A percentile compares a stretch with the other conserved stretches of the same genome.
Evolutionary conservation across 2,329 filamentous ascomycete species (phyloP).

Genomic region (Bipolaris bicolor): DNA sequence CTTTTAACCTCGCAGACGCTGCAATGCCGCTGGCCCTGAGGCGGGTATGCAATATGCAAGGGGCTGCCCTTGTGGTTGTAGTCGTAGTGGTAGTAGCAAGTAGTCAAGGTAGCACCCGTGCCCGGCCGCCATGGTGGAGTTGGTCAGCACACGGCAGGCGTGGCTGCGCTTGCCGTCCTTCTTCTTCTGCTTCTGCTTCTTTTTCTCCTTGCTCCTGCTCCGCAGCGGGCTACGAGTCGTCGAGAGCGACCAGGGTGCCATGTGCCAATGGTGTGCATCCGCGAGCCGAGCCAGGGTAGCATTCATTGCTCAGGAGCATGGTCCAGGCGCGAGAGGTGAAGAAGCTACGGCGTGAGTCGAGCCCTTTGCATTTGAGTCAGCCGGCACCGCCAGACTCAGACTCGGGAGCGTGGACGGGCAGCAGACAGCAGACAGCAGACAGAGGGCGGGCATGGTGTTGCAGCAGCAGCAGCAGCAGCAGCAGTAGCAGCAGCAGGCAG

Average conservation of each 20-base stretch:
- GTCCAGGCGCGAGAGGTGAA: conserved; percentile 15
- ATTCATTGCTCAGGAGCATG: conserved; percentile 14
- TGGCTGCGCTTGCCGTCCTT: conserved; percentile 14
- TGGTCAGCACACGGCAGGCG: conserved; percentile 20
- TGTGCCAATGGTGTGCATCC: conserved; percentile 38
- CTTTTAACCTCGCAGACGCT: conserved; percentile 11
- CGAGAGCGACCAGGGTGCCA: conserved; percentile 44
- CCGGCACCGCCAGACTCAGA: conserved; percentile 10
- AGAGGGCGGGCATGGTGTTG: conserved; percentile 5
- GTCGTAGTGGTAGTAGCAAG: background rate
- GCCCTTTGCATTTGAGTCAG: conserved; percentile 16
- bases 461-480: background rate
- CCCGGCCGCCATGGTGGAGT: conserved; percentile 20
- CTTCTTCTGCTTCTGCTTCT: conserved; percentile 13
- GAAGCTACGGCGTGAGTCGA: conserved; percentile 11
- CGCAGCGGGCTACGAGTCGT: conserved; percentile 21
- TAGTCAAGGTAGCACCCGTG: conserved; percentile 40
- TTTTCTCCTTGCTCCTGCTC: conserved; percentile 18
- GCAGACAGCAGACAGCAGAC: too few relatives aligned
- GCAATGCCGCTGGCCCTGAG: conserved; percentile 17
- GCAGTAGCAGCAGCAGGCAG: conserved; percentile 11
- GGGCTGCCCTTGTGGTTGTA: conserved; percentile 24
- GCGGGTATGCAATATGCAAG: conserved; percentile 33
- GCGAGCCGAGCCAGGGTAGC: conserved; percentile 25
- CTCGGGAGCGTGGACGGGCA: background rate